phyloP scores from a whole-genome alignment of 2,329 filamentous ascomycete species.

The Nakataea oryzae region DNA sequence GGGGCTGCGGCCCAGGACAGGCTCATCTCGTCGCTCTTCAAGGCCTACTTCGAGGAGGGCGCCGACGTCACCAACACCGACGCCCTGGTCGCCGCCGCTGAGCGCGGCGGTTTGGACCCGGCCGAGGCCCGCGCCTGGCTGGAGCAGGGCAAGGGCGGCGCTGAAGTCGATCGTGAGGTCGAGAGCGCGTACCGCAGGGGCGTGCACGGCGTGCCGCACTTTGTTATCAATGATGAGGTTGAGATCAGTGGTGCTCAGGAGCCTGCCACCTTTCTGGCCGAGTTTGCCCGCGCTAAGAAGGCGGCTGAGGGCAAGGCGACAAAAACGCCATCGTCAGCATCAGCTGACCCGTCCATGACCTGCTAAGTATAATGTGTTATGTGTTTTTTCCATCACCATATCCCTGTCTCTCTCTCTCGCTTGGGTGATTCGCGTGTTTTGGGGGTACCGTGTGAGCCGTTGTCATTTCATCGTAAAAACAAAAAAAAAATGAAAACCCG shows the following conservation, averaged over 20 bases:
- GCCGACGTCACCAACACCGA: conserved; percentile 50
- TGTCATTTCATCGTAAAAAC: neutral
- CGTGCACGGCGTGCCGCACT: conserved; percentile 63
- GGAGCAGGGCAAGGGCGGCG: conserved; percentile 39
- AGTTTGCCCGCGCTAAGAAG: conserved; percentile 45
- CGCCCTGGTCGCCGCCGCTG: conserved; percentile 39
- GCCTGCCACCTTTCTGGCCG: conserved; percentile 51
- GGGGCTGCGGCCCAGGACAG: conserved; percentile 22
- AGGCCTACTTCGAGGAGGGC: conserved; percentile 54
- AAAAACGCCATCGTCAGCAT: neutral
- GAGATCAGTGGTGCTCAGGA: conserved; percentile 65
- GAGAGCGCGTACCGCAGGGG: conserved; percentile 36
- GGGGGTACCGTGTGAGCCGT: neutral
- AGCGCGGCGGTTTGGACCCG: conserved; percentile 40
- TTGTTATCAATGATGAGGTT: conserved; percentile 58
- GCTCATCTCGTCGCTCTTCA: conserved; percentile 54
- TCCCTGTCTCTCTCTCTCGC: neutral
- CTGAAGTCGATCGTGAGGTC: conserved; percentile 47
- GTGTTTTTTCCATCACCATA: neutral
- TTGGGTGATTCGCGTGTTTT: neutral
- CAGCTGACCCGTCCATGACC: conserved; percentile 1
- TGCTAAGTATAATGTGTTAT: conserved; percentile 6
- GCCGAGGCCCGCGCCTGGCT: conserved; percentile 44
- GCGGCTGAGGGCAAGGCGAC: conserved; percentile 10
- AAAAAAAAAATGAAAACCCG: neutral